phyloP scores from a whole-genome alignment of 2,329 filamentous ascomycete genomes.

The Monosporascus sp. region DNA sequence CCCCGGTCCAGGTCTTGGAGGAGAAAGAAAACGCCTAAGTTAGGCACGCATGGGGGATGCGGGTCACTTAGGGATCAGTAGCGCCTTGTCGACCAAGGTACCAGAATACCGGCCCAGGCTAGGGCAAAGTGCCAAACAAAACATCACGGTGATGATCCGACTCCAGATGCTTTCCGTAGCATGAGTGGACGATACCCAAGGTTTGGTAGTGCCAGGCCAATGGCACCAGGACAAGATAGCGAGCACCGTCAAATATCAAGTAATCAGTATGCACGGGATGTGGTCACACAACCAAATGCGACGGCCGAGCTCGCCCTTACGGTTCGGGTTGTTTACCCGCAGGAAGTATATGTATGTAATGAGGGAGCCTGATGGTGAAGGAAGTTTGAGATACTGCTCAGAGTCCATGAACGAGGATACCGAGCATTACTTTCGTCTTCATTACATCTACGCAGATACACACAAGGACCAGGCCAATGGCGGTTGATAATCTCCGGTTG shows the following conservation, averaged over 20 bases:
- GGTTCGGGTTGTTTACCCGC: background rate
- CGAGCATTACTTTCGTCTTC: too few relatives aligned
- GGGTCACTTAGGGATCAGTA: conserved; percentile 8
- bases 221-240: background rate
- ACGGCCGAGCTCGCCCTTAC: background rate
- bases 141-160: background rate
- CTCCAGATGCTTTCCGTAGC: background rate
- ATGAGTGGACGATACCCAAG: background rate
- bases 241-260: background rate
- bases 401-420: too few relatives aligned
- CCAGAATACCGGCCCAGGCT: background rate
- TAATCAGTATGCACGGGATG: background rate
- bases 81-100: background rate
- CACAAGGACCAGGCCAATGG: too few relatives aligned
- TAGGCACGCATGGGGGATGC: too few relatives aligned
- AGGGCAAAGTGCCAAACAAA: background rate
- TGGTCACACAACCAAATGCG: background rate
- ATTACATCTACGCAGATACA: too few relatives aligned
- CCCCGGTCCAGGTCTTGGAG: conserved; percentile 7
- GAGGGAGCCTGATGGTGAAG: too few relatives aligned
- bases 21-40: conserved; percentile 8
- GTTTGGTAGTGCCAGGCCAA: background rate
- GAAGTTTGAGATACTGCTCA: too few relatives aligned
- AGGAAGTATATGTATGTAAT: background rate
- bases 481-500: too few relatives aligned